These are phyloP conservation scores for Penicillium sp. DNA, from an alignment of 2,329 filamentous ascomycete genomes.

Conservation along the genomic window DNA sequence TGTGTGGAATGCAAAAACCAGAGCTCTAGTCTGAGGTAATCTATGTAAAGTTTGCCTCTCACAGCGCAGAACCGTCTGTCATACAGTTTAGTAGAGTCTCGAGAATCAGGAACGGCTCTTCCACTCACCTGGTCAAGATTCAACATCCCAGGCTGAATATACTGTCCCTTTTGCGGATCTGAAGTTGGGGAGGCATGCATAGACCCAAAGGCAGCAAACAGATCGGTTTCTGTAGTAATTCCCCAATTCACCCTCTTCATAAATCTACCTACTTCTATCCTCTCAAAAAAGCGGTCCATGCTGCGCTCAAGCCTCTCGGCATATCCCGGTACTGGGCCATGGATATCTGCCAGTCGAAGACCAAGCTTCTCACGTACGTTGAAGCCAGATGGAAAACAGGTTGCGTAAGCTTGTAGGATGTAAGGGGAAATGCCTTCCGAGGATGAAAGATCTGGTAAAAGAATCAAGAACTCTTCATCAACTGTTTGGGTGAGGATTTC, in stretches of 20 bases:
- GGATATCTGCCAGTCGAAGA: conserved; percentile 58
- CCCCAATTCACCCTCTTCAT: conserved; percentile 61
- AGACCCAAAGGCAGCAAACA: conserved; percentile 46
- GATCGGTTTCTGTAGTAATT: conserved; percentile 42
- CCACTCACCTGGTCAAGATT: conserved; percentile 49
- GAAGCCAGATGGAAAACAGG: conserved; percentile 64
- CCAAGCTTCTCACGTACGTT: conserved; percentile 60
- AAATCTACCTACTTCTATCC: conserved; percentile 56
- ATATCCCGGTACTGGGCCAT: conserved; percentile 63
- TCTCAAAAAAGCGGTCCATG: conserved; percentile 67
- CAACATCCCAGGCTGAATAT: conserved; percentile 40
- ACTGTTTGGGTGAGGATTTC: conserved; percentile 55
- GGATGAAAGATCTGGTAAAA: conserved; percentile 49
- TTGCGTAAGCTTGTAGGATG: conserved; percentile 59
- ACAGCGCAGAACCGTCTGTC: conserved; percentile 55
- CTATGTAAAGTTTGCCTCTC: conserved; percentile 67
- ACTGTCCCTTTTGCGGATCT: conserved; percentile 16
- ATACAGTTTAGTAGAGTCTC: conserved; percentile 11
- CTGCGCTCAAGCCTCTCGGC: conserved; percentile 58
- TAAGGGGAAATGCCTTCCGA: conserved; percentile 47
- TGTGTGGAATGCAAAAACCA: conserved; percentile 67
- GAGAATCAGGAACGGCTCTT: not conserved
- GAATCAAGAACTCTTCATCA: conserved; percentile 64
- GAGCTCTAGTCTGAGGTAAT: conserved; percentile 56
- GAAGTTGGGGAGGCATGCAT: conserved; percentile 23